A percentile compares a stretch with the other conserved stretches of the same genome.
These are phyloP conservation scores for Ustilago tritici DNA, from an alignment of 1,284 basidiomycete genomes.

Conservation along the genomic window DNA sequence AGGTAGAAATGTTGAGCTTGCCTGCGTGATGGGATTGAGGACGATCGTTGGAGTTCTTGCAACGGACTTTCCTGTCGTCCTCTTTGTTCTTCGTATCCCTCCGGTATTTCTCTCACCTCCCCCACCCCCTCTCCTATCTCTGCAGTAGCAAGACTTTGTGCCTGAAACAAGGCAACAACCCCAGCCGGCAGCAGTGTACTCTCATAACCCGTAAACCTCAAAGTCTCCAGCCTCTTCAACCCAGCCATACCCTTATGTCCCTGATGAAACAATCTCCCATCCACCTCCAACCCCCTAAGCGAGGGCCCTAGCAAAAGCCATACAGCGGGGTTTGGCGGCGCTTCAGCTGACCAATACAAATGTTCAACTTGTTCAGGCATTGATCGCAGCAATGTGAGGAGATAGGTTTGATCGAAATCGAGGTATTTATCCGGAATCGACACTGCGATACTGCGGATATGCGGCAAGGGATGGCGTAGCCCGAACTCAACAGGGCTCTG, in stretches of 20 bases:
- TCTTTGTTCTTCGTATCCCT: conserved; percentile 6
- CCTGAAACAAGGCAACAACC: conserved; percentile 15
- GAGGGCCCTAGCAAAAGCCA: conserved; percentile 20
- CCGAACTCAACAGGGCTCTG: background rate
- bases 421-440: conserved; percentile 31
- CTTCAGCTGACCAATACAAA: conserved; percentile 31
- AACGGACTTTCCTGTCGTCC: conserved; percentile 9
- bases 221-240: conserved; percentile 25
- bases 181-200: conserved; percentile 36
- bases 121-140: background rate
- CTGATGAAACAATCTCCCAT: conserved; percentile 34
- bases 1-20: conserved; percentile 25
- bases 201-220: conserved; percentile 40
- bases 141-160: background rate
- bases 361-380: conserved; percentile 30
- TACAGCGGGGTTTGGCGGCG: conserved; percentile 14
- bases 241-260: conserved; percentile 23
- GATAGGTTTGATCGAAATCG: conserved; percentile 28
- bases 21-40: background rate
- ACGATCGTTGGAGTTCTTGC: conserved; percentile 10
- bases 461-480: conserved; percentile 22
- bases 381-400: conserved; percentile 26
- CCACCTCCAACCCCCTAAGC: conserved; percentile 25
- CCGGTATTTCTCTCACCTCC: conserved; percentile 2
- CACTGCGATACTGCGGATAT: conserved; percentile 22